A percentile compares a stretch with the other conserved stretches of the same genome.
phyloP scores from a whole-genome alignment of 1,284 basidiomycete genomes.

The Apiotrichum laibachii region DNA sequence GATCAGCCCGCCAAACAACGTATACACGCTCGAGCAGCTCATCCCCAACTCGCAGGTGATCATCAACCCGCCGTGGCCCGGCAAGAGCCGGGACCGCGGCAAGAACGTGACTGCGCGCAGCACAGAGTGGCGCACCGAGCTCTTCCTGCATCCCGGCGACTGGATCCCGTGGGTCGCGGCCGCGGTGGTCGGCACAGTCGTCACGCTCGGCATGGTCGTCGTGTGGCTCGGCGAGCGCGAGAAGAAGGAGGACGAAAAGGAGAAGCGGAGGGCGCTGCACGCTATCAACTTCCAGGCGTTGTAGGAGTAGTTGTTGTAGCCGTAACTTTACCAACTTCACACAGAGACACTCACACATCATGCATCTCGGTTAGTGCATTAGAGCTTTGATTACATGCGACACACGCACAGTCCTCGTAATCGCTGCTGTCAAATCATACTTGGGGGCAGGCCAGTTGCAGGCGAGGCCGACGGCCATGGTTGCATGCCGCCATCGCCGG shows the following conservation, averaged over 20 bases:
- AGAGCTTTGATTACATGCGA: too few species aligned
- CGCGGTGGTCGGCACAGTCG: conserved; percentile 71
- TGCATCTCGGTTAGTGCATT: too few species aligned
- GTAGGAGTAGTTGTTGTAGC: too few species aligned
- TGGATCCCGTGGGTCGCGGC: conserved; percentile 97
- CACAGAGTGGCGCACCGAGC: conserved; percentile 75
- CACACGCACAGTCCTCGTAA: too few species aligned
- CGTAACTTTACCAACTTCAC: not conserved
- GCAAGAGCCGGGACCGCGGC: not conserved
- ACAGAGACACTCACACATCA: not conserved
- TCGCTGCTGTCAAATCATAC: too few species aligned
- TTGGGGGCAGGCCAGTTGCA: too few species aligned
- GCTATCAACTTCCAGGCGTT: conserved; percentile 96
- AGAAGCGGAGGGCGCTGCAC: conserved; percentile 79
- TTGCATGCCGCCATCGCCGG: too few species aligned
- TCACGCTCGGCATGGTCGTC: conserved; percentile 75
- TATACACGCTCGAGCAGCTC: conserved; percentile 88
- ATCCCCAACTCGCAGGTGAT: conserved; percentile 97
- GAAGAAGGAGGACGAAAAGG: conserved; percentile 91
- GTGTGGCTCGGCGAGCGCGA: conserved; percentile 85
- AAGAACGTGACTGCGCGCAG: conserved; percentile 25
- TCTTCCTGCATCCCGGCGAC: conserved; percentile 89
- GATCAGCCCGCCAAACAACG: conserved; percentile 63
- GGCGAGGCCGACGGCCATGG: too few species aligned
- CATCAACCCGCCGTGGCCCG: conserved; percentile 69